Conservation (phyloP, 2,329 filamentous ascomycete genomes). For the Alternaria postmessia region DNA sequence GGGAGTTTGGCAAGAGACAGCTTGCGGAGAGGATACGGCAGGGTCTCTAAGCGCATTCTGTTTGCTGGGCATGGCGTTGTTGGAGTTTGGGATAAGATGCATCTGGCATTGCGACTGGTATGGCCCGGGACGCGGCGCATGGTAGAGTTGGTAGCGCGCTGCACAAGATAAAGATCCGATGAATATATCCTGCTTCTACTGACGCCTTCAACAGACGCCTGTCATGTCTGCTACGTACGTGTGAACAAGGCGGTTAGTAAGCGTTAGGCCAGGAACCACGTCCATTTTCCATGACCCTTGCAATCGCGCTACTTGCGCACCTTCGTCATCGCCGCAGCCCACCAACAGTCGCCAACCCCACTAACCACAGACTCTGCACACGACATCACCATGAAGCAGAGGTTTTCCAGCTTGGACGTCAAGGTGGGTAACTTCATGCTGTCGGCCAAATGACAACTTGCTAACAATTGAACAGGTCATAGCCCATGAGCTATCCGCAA, state of each 20-base stretch:
- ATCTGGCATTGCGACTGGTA: constrained; percentile 27
- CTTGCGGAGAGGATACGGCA: constrained; percentile 90
- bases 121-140: constrained; percentile 15
- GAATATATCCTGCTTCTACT: constrained; percentile 17
- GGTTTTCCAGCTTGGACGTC: constrained; percentile 81
- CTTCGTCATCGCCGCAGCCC: constrained; percentile 42
- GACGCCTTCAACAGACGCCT: constrained; percentile 1
- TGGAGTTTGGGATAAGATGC: constrained; percentile 33
- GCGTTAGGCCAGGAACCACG: constrained; percentile 20
- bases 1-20: constrained; percentile 92
- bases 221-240: not conserved
- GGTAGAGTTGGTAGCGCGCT: constrained; percentile 19
- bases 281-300: constrained; percentile 33
- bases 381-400: constrained; percentile 71
- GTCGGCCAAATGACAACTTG: not conserved
- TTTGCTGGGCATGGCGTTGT: constrained; percentile 40
- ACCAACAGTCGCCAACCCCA: constrained; percentile 29
- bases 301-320: constrained; percentile 28
- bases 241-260: constrained; percentile 17
- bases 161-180: constrained; percentile 8
- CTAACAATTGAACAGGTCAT: constrained; percentile 72
- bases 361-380: constrained; percentile 39
- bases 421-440: constrained; percentile 58
- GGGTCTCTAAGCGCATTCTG: constrained; percentile 55
- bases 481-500: constrained; percentile 85